A percentile compares a stretch with the other conserved stretches of the same genome.
Conservation (phyloP, 2,329 filamentous ascomycete genomes). For the Stagonosporopsis rhizophila region DNA sequence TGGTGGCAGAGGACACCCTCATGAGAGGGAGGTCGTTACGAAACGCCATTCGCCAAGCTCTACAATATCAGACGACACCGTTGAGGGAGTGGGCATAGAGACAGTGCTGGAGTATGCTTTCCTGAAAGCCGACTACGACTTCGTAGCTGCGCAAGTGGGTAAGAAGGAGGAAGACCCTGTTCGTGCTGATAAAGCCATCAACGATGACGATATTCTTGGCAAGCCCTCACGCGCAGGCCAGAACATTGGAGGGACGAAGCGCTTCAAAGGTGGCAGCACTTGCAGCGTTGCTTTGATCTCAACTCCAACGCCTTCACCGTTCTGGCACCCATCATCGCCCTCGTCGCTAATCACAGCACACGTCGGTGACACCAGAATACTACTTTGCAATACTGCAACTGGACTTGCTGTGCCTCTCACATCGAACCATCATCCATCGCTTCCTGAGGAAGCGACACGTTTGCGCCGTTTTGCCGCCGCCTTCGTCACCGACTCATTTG, state of each 20-base stretch:
- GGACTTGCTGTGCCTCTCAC: slow-evolving; percentile 83
- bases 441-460: slow-evolving; percentile 80
- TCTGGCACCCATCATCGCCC: slow-evolving; percentile 90
- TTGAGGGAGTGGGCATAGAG: slow-evolving; percentile 68
- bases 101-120: slow-evolving; percentile 91
- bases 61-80: slow-evolving; percentile 31
- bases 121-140: slow-evolving; percentile 91
- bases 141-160: slow-evolving; percentile 84
- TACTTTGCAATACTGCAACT: slow-evolving; percentile 86
- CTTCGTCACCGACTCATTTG: slow-evolving; percentile 94
- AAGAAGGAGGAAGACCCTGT: slow-evolving; percentile 77
- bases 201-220: slow-evolving; percentile 83
- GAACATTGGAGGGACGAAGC: slow-evolving; percentile 74
- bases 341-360: slow-evolving; percentile 87
- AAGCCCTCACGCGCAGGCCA: slow-evolving; percentile 58
- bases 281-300: slow-evolving; percentile 89
- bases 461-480: slow-evolving; percentile 84
- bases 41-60: slow-evolving; percentile 35
- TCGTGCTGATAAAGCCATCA: slow-evolving; percentile 77
- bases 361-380: slow-evolving; percentile 89
- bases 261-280: slow-evolving; percentile 94
- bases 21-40: slow-evolving; percentile 41
- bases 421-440: slow-evolving; percentile 90
- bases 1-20: slow-evolving; percentile 44
- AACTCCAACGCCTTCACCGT: slow-evolving; percentile 87